Evolutionary conservation across 1,284 basidiomycete genomes (phyloP).

Genomic region (Naganishia sp.): DNA sequence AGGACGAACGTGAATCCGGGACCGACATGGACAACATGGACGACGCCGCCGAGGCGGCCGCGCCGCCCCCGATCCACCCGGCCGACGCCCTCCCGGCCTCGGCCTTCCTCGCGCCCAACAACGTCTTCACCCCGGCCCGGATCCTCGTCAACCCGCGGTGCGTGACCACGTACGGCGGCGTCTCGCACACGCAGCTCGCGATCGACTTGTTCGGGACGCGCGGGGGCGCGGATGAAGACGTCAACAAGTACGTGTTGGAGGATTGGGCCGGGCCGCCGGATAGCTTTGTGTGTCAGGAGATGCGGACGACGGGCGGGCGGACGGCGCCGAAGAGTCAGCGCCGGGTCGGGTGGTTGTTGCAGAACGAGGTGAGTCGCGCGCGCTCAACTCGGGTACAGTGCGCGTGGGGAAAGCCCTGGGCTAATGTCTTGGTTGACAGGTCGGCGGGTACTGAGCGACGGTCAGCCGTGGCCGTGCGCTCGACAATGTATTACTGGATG

Average conservation of each 20-base stretch:
- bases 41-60: conserved; percentile 55
- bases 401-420: no score
- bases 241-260: conserved; percentile 75
- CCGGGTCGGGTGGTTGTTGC: conserved; percentile 79
- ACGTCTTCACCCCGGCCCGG: conserved; percentile 77
- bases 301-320: conserved; percentile 85
- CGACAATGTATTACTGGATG: no score
- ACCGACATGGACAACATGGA: conserved; percentile 88
- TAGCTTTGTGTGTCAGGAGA: conserved; percentile 94
- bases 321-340: conserved; percentile 87
- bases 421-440: no score
- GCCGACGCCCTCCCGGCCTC: conserved; percentile 48
- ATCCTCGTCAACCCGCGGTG: conserved; percentile 92
- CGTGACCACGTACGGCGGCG: conserved; percentile 93
- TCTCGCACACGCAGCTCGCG: conserved; percentile 87
- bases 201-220: conserved; percentile 77
- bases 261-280: conserved; percentile 94
- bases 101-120: conserved; percentile 75
- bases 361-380: conserved; percentile 55
- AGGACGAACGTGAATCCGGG: conserved; percentile 61
- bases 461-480: no score
- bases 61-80: conserved; percentile 48
- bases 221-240: conserved; percentile 49
- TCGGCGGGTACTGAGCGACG: no score
- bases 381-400: neutral